Evolutionary conservation across 106 monocot genomes (phyloP).

Genomic region (Phalaenopsis aphrodite): DNA sequence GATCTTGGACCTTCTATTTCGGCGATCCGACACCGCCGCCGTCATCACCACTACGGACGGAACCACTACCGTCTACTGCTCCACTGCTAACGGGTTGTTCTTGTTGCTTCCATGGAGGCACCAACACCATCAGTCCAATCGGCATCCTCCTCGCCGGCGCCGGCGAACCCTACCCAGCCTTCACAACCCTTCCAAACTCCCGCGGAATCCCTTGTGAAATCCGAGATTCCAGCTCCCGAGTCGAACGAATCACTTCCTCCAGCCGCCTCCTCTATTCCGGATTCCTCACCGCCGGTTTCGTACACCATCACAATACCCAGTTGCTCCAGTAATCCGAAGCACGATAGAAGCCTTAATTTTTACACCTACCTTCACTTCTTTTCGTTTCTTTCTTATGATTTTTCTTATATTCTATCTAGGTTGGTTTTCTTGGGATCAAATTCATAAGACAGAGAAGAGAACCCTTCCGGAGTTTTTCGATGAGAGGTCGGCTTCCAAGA

Average conservation of each 20-base stretch:
- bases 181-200: neutral
- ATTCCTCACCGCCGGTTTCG: slow-evolving; percentile 9
- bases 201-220: slow-evolving; percentile 18
- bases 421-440: slow-evolving; percentile 70
- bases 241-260: slow-evolving; percentile 9
- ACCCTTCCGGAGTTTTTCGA: slow-evolving; percentile 85
- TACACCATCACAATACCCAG: slow-evolving; percentile 59
- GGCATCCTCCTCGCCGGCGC: slow-evolving; percentile 6
- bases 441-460: slow-evolving; percentile 64
- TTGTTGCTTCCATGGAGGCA: neutral
- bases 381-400: neutral
- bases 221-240: slow-evolving; percentile 20
- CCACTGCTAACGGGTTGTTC: neutral
- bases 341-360: neutral
- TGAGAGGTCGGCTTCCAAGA: slow-evolving; percentile 46
- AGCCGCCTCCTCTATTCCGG: neutral
- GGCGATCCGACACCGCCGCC: no score
- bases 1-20: no score
- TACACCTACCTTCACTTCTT: slow-evolving; percentile 1
- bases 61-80: no score
- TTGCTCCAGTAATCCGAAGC: slow-evolving; percentile 42
- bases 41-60: no score
- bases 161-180: neutral
- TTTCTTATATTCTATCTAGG: slow-evolving; percentile 18
- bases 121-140: neutral